Conservation (phyloP, 2,329 filamentous ascomycete genomes). For the Chaetomiaceae sp. region DNA sequence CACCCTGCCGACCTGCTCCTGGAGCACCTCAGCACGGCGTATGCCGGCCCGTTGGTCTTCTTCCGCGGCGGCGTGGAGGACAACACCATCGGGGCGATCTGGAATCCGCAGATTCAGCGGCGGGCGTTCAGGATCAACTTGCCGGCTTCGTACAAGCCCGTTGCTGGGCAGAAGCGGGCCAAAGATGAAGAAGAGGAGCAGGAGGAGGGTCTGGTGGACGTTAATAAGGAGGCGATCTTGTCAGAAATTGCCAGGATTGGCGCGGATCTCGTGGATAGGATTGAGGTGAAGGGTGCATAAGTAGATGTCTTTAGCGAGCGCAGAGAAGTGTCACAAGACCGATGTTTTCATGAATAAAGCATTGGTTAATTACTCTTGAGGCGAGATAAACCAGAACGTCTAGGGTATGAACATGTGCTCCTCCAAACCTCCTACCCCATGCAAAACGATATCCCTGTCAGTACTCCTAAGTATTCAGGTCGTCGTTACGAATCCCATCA, state of each 20-base stretch:
- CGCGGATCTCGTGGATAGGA: conserved; percentile 61
- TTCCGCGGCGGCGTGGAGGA: conserved; percentile 65
- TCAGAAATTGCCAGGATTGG: conserved; percentile 68
- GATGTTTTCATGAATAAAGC: neutral
- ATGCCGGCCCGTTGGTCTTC: conserved; percentile 68
- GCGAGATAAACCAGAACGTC: conserved; percentile 12
- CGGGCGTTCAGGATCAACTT: conserved; percentile 67
- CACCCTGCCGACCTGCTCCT: conserved; percentile 61
- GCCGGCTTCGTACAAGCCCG: conserved; percentile 60
- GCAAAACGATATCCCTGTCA: conserved; percentile 11
- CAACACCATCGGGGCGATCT: conserved; percentile 51
- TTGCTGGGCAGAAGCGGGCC: conserved; percentile 24
- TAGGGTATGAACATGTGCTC: conserved; percentile 22
- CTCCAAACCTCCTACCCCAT: conserved; percentile 8
- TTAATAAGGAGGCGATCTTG: conserved; percentile 65
- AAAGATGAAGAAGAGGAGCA: conserved; percentile 32
- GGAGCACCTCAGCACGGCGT: conserved; percentile 61
- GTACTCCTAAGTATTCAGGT: neutral
- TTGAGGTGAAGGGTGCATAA: conserved; percentile 46
- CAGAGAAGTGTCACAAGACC: neutral
- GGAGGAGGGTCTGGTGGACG: conserved; percentile 46
- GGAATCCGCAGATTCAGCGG: conserved; percentile 50
- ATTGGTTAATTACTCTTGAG: neutral
- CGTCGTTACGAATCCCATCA: too few relatives aligned
- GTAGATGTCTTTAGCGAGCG: neutral